These are phyloP conservation scores for Inga leiocalycina DNA, from an alignment of 306 rosid genomes.

Conservation along the genomic window DNA sequence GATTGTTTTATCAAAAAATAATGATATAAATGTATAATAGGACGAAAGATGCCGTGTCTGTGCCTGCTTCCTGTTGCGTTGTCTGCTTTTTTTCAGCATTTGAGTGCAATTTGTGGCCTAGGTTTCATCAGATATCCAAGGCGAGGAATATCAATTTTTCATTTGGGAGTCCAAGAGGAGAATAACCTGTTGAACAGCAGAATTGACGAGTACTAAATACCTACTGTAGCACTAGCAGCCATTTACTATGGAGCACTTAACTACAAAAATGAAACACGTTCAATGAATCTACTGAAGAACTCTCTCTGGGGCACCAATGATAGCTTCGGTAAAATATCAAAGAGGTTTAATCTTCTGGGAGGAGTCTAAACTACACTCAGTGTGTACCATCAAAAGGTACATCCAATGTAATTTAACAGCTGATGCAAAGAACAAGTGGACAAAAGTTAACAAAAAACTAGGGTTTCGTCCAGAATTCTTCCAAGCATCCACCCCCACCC, in stretches of 20 bases:
- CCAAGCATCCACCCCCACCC: neutral
- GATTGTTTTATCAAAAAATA: too few species aligned
- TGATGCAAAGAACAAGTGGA: slow-evolving; percentile 4
- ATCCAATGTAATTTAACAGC: neutral
- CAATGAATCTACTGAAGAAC: neutral
- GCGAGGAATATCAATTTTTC: neutral
- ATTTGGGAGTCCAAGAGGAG: neutral
- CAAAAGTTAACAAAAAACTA: slow-evolving; percentile 1
- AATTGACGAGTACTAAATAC: neutral
- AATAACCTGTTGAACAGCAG: neutral
- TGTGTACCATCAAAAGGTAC: neutral
- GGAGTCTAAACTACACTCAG: neutral
- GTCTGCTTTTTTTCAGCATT: too few species aligned
- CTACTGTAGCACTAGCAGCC: neutral
- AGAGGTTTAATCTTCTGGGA: neutral
- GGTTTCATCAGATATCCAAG: too few species aligned
- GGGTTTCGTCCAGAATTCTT: slow-evolving; percentile 7
- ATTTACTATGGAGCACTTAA: neutral
- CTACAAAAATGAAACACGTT: neutral
- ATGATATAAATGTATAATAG: too few species aligned
- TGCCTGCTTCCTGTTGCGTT: too few species aligned
- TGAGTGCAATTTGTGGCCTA: too few species aligned
- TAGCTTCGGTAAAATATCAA: neutral
- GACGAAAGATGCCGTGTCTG: too few species aligned
- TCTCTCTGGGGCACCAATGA: neutral